phyloP scores from a whole-genome alignment of 2,329 filamentous ascomycete genomes.

The Colletotrichum australisinense region DNA sequence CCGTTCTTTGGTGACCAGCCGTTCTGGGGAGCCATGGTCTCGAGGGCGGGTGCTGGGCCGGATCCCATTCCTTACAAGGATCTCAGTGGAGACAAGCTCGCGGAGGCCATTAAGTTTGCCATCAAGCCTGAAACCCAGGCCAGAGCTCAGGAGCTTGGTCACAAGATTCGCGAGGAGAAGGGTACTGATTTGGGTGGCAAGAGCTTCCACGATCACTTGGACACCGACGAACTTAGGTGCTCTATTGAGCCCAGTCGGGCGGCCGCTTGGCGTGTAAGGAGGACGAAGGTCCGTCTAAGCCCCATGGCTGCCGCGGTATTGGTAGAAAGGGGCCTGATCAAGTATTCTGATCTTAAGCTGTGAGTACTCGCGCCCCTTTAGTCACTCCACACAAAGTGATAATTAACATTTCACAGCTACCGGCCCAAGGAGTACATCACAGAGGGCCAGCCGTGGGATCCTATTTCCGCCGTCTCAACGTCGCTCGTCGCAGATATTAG shows the following conservation, averaged over 20 bases:
- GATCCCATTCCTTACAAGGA: conserved; percentile 76
- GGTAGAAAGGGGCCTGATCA: conserved; percentile 71
- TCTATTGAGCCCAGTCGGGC: conserved; percentile 73
- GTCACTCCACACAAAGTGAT: too few species aligned
- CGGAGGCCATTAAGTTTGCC: conserved; percentile 71
- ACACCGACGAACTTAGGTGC: conserved; percentile 76
- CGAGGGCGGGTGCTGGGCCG: conserved; percentile 78
- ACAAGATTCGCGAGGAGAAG: conserved; percentile 73
- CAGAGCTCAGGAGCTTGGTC: conserved; percentile 68
- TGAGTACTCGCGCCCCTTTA: conserved; percentile 53
- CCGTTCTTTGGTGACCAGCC: conserved; percentile 90
- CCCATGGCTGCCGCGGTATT: conserved; percentile 78
- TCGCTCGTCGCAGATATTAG: conserved; percentile 87
- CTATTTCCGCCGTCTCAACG: conserved; percentile 80
- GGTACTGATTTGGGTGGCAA: conserved; percentile 73
- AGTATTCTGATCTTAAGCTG: conserved; percentile 79
- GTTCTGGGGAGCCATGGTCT: conserved; percentile 85
- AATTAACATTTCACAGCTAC: conserved; percentile 50
- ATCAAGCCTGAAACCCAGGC: conserved; percentile 69
- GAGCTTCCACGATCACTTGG: conserved; percentile 78
- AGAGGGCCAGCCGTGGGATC: conserved; percentile 82
- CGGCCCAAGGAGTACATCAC: conserved; percentile 76
- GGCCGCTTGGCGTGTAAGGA: conserved; percentile 80
- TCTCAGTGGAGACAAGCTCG: conserved; percentile 74
- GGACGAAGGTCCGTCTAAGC: conserved; percentile 75